Evolutionary conservation across 1,139 yeast genomes (phyloP).

Genomic region (Ogataea hybrid): DNA sequence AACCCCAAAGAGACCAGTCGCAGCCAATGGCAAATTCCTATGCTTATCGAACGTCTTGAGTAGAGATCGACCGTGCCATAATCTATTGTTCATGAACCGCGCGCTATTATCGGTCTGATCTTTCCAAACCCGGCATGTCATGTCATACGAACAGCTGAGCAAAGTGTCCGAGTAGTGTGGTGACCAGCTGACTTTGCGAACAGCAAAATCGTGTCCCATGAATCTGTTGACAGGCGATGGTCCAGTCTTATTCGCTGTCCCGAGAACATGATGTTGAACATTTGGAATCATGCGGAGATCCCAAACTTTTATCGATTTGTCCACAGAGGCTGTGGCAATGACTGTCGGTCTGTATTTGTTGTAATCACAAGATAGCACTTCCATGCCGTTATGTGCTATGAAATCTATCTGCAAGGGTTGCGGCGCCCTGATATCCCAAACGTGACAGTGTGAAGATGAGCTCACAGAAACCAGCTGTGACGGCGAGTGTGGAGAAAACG

Average conservation of each 20-base stretch:
- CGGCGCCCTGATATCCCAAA: conserved; percentile 83
- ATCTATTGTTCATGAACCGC: conserved; percentile 42
- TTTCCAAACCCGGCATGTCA: conserved; percentile 86
- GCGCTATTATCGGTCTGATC: conserved; percentile 61
- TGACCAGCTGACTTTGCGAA: conserved; percentile 80
- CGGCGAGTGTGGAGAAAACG: conserved; percentile 85
- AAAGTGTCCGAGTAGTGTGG: conserved; percentile 78
- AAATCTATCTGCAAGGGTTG: conserved; percentile 59
- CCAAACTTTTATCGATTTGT: conserved; percentile 81
- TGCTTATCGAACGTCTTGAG: conserved; percentile 65
- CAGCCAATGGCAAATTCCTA: conserved; percentile 91
- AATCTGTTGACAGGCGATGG: conserved; percentile 77
- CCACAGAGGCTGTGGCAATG: conserved; percentile 88
- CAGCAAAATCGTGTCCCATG: conserved; percentile 87
- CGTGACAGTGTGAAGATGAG: conserved; percentile 72
- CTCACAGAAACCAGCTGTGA: conserved; percentile 69
- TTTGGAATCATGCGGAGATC: conserved; percentile 68
- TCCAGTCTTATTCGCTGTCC: conserved; percentile 47
- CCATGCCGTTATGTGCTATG: conserved; percentile 77
- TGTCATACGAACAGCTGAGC: conserved; percentile 82
- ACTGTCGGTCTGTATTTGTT: conserved; percentile 81
- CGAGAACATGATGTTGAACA: conserved; percentile 31
- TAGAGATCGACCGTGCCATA: conserved; percentile 45
- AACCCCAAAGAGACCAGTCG: conserved; percentile 97
- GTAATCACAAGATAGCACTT: conserved; percentile 80